These are phyloP conservation scores for Alternaria viburni DNA, from an alignment of 2,329 filamentous ascomycete species.

Conservation along the genomic window DNA sequence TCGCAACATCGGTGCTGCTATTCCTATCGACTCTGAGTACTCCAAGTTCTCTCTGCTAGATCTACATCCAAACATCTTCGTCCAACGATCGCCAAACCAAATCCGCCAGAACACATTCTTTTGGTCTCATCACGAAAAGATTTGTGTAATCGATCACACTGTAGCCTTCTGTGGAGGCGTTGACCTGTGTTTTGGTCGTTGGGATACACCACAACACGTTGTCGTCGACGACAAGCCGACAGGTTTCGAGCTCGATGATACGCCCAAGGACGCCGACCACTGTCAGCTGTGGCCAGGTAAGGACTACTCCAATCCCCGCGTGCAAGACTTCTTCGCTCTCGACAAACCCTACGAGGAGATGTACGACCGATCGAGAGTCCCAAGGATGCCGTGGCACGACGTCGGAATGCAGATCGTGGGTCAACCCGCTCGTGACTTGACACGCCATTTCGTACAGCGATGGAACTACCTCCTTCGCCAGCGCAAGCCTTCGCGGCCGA, in stretches of 20 bases:
- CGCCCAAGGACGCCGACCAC: conserved; percentile 86
- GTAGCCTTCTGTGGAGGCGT: conserved; percentile 95
- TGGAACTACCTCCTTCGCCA: conserved; percentile 98
- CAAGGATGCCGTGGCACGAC: conserved; percentile 98
- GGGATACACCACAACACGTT: conserved; percentile 94
- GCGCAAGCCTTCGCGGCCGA: conserved; percentile 89
- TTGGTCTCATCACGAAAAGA: conserved; percentile 97
- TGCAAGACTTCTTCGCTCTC: conserved; percentile 92
- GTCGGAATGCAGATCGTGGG: conserved; percentile 98
- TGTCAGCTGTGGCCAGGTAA: conserved; percentile 97
- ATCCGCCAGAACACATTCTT: conserved; percentile 99
- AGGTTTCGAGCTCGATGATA: conserved; percentile 78
- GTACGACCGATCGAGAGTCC: conserved; percentile 89
- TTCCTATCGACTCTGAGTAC: conserved; percentile 97
- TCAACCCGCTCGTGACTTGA: conserved; percentile 91
- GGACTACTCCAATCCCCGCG: conserved; percentile 95
- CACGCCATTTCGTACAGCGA: conserved; percentile 93
- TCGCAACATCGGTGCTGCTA: conserved; percentile 93
- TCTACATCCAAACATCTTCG: conserved; percentile 93
- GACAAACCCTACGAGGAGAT: conserved; percentile 98
- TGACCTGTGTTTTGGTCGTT: conserved; percentile 94
- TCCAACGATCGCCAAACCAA: conserved; percentile 95
- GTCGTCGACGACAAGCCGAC: conserved; percentile 93
- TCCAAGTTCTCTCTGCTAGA: conserved; percentile 96
- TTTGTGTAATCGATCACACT: conserved; percentile 96